Conservation (phyloP, 768 basidiomycete species). For the Paxillus involutus region DNA sequence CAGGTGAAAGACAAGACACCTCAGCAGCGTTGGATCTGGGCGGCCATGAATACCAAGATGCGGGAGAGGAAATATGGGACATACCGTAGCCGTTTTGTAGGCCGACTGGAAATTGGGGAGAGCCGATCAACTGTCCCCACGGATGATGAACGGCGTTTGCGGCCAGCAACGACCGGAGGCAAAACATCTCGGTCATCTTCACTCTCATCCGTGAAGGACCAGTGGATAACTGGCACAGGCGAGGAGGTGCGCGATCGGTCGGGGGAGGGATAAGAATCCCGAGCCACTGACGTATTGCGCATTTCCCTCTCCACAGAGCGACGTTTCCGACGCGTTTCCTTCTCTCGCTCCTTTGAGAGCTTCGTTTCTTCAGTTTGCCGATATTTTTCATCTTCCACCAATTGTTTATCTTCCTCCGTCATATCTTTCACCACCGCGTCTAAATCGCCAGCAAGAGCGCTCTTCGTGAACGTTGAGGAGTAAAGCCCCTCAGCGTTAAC, state of each 20-base stretch:
- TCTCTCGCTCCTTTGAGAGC: constrained; percentile 2
- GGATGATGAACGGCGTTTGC: constrained; percentile 20
- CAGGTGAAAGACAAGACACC: neutral
- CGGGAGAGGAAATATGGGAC: too few species aligned
- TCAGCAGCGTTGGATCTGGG: neutral
- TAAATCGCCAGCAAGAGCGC: constrained; percentile 28
- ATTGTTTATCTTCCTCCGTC: constrained; percentile 8
- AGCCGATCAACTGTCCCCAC: too few species aligned
- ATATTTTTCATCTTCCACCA: constrained; percentile 7
- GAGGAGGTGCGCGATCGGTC: neutral
- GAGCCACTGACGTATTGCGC: neutral
- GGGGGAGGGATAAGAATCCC: constrained; percentile 18
- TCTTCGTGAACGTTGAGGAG: constrained; percentile 24
- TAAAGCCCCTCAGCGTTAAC: constrained; percentile 28
- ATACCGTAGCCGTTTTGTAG: too few species aligned
- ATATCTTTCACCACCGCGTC: constrained; percentile 30
- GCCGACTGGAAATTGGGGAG: too few species aligned
- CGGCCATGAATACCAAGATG: neutral
- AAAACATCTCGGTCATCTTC: neutral
- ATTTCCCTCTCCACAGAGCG: neutral
- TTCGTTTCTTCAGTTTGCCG: constrained; percentile 6
- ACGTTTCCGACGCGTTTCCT: neutral
- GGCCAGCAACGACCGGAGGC: constrained; percentile 7
- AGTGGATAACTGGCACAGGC: too few species aligned
- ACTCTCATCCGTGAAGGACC: too few species aligned